Base-by-base conservation (phyloP, 805 yeast species). In the Grigorovia yakushimaensis region DNA sequence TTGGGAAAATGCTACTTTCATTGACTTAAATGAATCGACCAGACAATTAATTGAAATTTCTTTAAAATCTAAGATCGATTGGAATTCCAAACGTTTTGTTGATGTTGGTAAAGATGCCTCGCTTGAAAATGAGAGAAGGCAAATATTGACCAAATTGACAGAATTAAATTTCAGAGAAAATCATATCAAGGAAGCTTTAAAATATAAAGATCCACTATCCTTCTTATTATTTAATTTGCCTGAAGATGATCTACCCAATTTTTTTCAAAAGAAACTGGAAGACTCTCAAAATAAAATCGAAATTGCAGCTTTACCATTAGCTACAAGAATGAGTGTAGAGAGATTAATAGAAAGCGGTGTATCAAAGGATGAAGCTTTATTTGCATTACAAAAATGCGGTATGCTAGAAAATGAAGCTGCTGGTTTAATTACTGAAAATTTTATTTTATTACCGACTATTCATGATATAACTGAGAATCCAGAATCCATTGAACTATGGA, bases 231-330 rank as follows among this genome's bases (percentile, higher is more conserved):
- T 89, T 54, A 93, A 91, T 58, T 77, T 91, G 3, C 98, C 98
- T 0, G 97, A 93, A 52, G 98, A 89, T 59, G 98, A 91, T 57
- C 68, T 91, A 30, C 98, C 98, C 0, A 54, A 66, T 0, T 68
- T 72, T 42, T 84, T 84, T 56, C 72, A 74, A 17, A 79, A 81
- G 50, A 67, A 77, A 39, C 72, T 73, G 20, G 73, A 73, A 41
- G 88, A 81, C 54, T 70, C 82, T 0, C 76, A 74, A 43, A 74
- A 80, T 21, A 72, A 75, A 46, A 69, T 84, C 39, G 84, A 76
- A 50, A 66, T 74, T 33, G 51, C 65, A 4, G 50, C 55, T 3
- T 42, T 61, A 19, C 66, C 67, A 0, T 42, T 64, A 15, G 67
- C 82, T 4, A 73, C 72, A 10, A 74, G 85, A 60, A 73, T 79